Conservation (phyloP, 208 protist genomes). For the Novymonas esmeraldas region DNA sequence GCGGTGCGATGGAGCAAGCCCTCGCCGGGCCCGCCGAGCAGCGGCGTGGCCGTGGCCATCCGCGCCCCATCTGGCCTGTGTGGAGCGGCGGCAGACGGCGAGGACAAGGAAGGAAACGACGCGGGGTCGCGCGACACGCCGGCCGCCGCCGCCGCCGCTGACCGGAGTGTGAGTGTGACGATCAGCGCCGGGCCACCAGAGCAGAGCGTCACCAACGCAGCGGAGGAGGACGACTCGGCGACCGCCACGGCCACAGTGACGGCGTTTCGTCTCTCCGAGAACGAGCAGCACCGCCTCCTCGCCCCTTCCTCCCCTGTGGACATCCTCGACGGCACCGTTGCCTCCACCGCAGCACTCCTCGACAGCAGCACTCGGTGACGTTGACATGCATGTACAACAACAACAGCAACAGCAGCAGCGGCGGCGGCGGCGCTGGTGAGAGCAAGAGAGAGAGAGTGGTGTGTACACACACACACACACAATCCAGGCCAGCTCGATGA, state of each 20-base stretch:
- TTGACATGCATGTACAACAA: no score
- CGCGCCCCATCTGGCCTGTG: neutral
- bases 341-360: neutral
- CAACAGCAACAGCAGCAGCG: neutral
- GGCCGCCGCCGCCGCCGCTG: neutral
- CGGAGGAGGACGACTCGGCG: slow-evolving; percentile 14
- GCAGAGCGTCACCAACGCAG: neutral
- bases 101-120: neutral
- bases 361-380: no score
- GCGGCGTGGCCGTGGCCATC: neutral
- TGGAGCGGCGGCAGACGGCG: no score
- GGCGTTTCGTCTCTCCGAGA: slow-evolving; percentile 8
- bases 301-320: slow-evolving; percentile 6
- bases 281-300: slow-evolving; percentile 7
- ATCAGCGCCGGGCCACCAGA: neutral
- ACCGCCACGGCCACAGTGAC: slow-evolving; percentile 20
- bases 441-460: no score
- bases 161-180: neutral
- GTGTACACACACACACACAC: no score
- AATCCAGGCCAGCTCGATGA: no score
- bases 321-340: neutral
- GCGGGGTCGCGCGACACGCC: neutral
- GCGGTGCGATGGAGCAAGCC: neutral
- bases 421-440: no score
- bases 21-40: neutral